These are phyloP conservation scores for Acanthamoeba castellanii DNA, from an alignment of 208 protist genomes.

Conservation along the genomic window DNA sequence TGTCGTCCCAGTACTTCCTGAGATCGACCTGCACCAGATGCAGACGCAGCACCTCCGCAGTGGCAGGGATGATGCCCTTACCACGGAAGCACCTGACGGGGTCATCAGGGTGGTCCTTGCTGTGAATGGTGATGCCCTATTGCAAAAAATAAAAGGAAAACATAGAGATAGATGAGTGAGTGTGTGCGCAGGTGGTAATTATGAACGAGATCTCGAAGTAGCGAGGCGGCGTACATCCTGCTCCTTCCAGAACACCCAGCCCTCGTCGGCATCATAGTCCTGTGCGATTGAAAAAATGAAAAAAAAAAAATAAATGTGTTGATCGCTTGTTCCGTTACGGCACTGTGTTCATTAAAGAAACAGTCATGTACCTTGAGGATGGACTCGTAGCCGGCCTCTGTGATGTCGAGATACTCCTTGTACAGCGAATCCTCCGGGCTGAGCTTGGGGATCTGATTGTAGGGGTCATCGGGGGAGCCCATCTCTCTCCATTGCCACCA, in stretches of 20 bases:
- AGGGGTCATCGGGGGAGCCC: constrained; percentile 46
- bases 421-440: constrained; percentile 20
- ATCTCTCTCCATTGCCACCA: constrained; percentile 57
- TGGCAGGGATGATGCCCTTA: constrained; percentile 41
- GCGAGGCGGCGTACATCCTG: not conserved
- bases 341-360: too few species aligned
- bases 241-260: constrained; percentile 63
- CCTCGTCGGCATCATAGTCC: constrained; percentile 45
- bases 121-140: constrained; percentile 24
- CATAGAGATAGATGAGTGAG: not conserved
- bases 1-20: constrained; percentile 28
- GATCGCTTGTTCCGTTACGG: too few species aligned
- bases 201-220: not conserved
- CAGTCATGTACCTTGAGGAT: constrained; percentile 32
- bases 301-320: not conserved
- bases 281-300: not conserved
- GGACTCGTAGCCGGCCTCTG: not conserved
- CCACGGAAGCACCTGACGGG: constrained; percentile 61
- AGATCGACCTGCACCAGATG: constrained; percentile 60
- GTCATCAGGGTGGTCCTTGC: constrained; percentile 48
- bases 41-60: constrained; percentile 35
- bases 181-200: too few species aligned
- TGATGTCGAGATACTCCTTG: constrained; percentile 55
- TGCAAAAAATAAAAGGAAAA: not conserved
- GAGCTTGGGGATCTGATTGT: constrained; percentile 62